Conservation (phyloP, 257 asterid species). For the Parsonsia alboflavescens region DNA sequence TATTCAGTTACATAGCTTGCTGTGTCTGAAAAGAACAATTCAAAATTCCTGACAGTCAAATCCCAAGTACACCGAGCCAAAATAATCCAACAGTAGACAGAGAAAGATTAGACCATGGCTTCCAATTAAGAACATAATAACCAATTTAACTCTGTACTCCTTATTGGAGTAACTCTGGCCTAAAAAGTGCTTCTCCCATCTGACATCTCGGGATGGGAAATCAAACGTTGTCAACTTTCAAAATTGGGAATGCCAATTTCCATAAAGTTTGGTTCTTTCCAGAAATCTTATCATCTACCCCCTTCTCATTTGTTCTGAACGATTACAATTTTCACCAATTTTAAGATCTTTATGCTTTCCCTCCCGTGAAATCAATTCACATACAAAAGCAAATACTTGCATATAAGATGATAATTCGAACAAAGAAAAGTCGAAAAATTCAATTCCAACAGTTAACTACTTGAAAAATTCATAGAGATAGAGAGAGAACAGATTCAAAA, state of each 20-base stretch:
- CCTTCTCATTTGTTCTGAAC: neutral
- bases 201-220: neutral
- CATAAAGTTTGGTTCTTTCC: neutral
- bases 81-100: neutral
- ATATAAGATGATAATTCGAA: neutral
- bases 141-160: neutral
- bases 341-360: too few relatives aligned
- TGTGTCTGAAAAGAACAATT: too few relatives aligned
- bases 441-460: neutral
- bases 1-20: too few relatives aligned
- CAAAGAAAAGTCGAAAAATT: neutral
- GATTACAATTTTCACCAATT: neutral
- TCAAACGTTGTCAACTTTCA: neutral
- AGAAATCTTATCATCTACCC: neutral
- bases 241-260: neutral
- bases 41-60: neutral
- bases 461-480: neutral
- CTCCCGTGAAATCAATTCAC: too few relatives aligned
- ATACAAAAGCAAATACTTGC: too few relatives aligned
- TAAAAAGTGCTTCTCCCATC: neutral
- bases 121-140: neutral
- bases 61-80: neutral
- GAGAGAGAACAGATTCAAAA: neutral
- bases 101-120: too few relatives aligned
- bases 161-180: neutral